Percentiles rank a stretch among this genome's conserved stretches.
These are phyloP conservation scores for Clavispora fructus DNA, from an alignment of 805 yeast species.

Conservation along the genomic window DNA sequence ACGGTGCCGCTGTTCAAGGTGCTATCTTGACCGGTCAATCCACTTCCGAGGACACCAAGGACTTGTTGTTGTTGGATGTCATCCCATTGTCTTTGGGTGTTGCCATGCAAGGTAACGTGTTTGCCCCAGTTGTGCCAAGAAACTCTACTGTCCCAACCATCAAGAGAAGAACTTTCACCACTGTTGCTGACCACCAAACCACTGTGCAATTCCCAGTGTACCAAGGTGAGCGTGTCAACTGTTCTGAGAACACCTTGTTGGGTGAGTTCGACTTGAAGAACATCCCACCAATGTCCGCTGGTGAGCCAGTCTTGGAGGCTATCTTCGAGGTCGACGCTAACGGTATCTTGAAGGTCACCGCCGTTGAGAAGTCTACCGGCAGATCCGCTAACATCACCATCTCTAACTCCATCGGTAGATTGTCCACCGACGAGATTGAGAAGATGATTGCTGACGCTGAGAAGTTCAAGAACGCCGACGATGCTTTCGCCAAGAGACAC, in stretches of 20 bases:
- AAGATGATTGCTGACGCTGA: conserved; percentile 98
- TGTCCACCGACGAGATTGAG: conserved; percentile 95
- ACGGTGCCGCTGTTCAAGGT: conserved; percentile 95
- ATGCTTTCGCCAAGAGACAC: conserved; percentile 98
- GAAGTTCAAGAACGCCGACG: conserved; percentile 59
- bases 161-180: conserved; percentile 94
- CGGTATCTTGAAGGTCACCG: conserved; percentile 94
- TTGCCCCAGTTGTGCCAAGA: conserved; percentile 97
- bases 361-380: conserved; percentile 98
- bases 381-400: conserved; percentile 95
- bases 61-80: conserved; percentile 89
- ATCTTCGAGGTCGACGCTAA: conserved; percentile 96
- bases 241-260: conserved; percentile 91
- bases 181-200: conserved; percentile 97
- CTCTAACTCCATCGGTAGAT: conserved; percentile 98
- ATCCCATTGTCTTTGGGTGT: conserved; percentile 97
- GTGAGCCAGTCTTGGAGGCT: conserved; percentile 97
- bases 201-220: conserved; percentile 96
- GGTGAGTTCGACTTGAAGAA: conserved; percentile 97
- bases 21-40: conserved; percentile 88
- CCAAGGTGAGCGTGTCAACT: conserved; percentile 97
- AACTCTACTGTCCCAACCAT: conserved; percentile 97
- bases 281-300: conserved; percentile 98
- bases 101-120: conserved; percentile 63
- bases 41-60: conserved; percentile 64